A percentile compares a stretch with the other conserved stretches of the same genome.
Evolutionary conservation across 2,329 filamentous ascomycete species (phyloP).

Genomic region (Aureobasidium leucospermi): DNA sequence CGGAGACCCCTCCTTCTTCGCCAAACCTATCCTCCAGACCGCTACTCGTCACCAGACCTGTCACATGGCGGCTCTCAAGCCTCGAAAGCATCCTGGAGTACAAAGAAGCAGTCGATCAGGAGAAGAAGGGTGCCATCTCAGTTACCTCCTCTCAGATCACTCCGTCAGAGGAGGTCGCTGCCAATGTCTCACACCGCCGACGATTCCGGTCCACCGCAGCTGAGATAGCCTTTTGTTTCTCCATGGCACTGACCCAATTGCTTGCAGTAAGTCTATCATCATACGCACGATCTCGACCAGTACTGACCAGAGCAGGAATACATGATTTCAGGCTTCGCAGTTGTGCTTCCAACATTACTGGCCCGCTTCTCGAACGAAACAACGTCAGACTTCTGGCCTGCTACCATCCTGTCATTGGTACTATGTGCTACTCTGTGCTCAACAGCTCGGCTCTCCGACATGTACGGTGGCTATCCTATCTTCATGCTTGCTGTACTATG

Average conservation of each 20-base stretch:
- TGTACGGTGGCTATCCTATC: conserved; percentile 28
- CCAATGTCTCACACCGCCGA: background rate
- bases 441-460: conserved; percentile 29
- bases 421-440: conserved; percentile 27
- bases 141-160: conserved; percentile 2
- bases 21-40: background rate
- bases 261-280: conserved; percentile 19
- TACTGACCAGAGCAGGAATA: conserved; percentile 22
- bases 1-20: background rate
- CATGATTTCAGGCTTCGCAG: conserved; percentile 30
- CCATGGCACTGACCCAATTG: conserved; percentile 30
- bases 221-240: conserved; percentile 30
- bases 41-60: background rate
- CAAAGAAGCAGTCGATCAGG: conserved; percentile 22
- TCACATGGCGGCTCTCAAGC: conserved; percentile 16
- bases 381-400: conserved; percentile 27
- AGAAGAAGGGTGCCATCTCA: conserved; percentile 19
- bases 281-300: background rate
- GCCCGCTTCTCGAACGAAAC: background rate
- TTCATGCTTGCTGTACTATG: conserved; percentile 30
- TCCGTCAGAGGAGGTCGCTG: background rate
- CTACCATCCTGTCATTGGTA: conserved; percentile 28
- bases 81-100: conserved; percentile 27
- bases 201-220: conserved; percentile 24
- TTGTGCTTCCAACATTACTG: conserved; percentile 27